A percentile compares a stretch with the other conserved stretches of the same genome.
These are phyloP conservation scores for Graphium sp. DNA, from an alignment of 2,329 filamentous ascomycete genomes.

Conservation along the genomic window DNA sequence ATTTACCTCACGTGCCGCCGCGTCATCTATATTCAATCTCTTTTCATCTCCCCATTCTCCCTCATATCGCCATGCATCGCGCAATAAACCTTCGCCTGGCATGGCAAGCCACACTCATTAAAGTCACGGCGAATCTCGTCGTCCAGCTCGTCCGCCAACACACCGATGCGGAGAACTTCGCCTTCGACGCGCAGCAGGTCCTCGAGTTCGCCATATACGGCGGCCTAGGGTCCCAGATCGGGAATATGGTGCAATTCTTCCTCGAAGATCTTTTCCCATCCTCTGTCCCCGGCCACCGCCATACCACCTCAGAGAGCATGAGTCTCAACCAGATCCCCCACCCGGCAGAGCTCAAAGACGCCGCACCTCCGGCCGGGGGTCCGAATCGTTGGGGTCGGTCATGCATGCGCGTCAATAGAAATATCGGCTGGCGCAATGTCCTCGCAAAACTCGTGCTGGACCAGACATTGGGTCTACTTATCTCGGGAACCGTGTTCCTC, in stretches of 20 bases:
- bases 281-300: slow-evolving; percentile 4
- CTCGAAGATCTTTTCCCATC: slow-evolving; percentile 17
- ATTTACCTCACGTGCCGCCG: no score
- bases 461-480: slow-evolving; percentile 16
- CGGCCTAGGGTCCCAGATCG: slow-evolving; percentile 16
- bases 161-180: slow-evolving; percentile 7
- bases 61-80: slow-evolving; percentile 12
- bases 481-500: slow-evolving; percentile 16
- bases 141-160: slow-evolving; percentile 11
- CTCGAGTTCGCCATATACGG: slow-evolving; percentile 18
- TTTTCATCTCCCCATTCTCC: no score
- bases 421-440: slow-evolving; percentile 17
- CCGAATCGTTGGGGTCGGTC: slow-evolving; percentile 3
- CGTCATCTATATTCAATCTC: no score
- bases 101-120: slow-evolving; percentile 12
- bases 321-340: no score
- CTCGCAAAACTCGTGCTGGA: slow-evolving; percentile 17
- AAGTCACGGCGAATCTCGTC: slow-evolving; percentile 15
- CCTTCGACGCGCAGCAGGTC: slow-evolving; percentile 16
- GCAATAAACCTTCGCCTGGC: slow-evolving; percentile 11
- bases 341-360: no score
- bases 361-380: not conserved
- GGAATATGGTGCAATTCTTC: slow-evolving; percentile 16
- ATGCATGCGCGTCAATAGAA: slow-evolving; percentile 9
- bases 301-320: not conserved